Percentiles rank a stretch among this genome's conserved stretches.
Conservation (phyloP, 2,329 filamentous ascomycete genomes). For the Aspergillus sclerotialis region DNA sequence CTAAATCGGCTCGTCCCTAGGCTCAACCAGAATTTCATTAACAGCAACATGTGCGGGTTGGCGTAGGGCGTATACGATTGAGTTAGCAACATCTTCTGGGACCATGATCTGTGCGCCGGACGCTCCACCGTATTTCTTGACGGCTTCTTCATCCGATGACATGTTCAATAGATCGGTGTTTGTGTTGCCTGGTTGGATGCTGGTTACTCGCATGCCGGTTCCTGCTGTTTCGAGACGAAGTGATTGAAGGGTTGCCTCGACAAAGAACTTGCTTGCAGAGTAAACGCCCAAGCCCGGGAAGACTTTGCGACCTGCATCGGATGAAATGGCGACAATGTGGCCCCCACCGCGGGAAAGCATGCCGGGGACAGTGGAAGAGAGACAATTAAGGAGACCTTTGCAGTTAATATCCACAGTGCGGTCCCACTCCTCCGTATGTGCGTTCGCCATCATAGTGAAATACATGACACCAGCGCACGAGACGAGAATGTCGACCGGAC, state of each 20-base stretch:
- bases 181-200: constrained; percentile 71
- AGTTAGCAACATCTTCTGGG: constrained; percentile 62
- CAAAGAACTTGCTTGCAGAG: constrained; percentile 78
- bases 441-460: constrained; percentile 79
- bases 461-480: constrained; percentile 82
- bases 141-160: constrained; percentile 67
- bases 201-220: constrained; percentile 64
- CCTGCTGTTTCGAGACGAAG: constrained; percentile 70
- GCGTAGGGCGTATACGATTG: constrained; percentile 66
- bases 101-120: constrained; percentile 69
- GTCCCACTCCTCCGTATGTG: constrained; percentile 67
- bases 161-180: constrained; percentile 66
- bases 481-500: constrained; percentile 70
- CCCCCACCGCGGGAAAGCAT: constrained; percentile 65
- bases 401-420: constrained; percentile 80
- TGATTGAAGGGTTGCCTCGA: constrained; percentile 71
- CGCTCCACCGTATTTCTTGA: constrained; percentile 72
- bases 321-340: constrained; percentile 75
- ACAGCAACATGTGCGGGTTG: constrained; percentile 71
- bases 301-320: constrained; percentile 72
- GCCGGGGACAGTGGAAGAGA: constrained; percentile 60
- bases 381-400: constrained; percentile 70
- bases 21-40: constrained; percentile 75
- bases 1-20: constrained; percentile 66
- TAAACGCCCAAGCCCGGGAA: constrained; percentile 78